Base-by-base conservation (phyloP, 139 green algal genomes). In the Chlamydomonas eustigma region DNA sequence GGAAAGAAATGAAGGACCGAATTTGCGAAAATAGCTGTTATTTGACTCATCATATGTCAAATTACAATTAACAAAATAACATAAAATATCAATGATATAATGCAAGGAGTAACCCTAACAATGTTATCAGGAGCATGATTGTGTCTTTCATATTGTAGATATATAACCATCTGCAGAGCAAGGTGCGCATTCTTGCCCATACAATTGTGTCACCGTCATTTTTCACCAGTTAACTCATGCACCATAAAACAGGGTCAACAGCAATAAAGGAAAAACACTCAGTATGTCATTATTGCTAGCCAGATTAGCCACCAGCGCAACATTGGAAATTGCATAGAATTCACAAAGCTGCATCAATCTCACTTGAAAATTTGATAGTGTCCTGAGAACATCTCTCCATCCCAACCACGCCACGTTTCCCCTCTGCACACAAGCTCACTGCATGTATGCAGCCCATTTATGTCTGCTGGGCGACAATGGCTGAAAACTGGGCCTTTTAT, bases 331-430 rank as follows among this genome's bases (percentile, higher is more conserved):
- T n/a, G n/a, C n/a, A n/a, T n/a, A n/a, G n/a, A n/a, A n/a, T n/a
- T n/a, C n/a, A n/a, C n/a, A n/a, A n/a, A n/a, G 44, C 18, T 12
- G 44, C 44, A 18, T 28, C 12, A 18, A 58, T 28, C 44, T 18
- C 44, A 58, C 44, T 18, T 58, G 44, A 58, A 58, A 28, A 58
- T 58, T 58, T 58, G 44, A 58, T 58, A 58, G 44, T 58, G 12
- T 18, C 44, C 44, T 12, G 44, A 58, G 18, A 58, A 18, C 12
- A 12, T 28, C 12, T 58, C 12, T 58, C 44, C 44, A 18, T 58
- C 44, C 44, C 44, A 58, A 18, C 44, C 44, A 18, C 12, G 18
- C 12, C 12, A 58, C 18, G 12, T 18, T 58, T 58, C 44, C 18
- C 12, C 12, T 58, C 18, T 18, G 44, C 18, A 58, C 12, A 18